Evolutionary conservation across 1,139 yeast species (phyloP).

Genomic region (Nematodospora anomalae): DNA sequence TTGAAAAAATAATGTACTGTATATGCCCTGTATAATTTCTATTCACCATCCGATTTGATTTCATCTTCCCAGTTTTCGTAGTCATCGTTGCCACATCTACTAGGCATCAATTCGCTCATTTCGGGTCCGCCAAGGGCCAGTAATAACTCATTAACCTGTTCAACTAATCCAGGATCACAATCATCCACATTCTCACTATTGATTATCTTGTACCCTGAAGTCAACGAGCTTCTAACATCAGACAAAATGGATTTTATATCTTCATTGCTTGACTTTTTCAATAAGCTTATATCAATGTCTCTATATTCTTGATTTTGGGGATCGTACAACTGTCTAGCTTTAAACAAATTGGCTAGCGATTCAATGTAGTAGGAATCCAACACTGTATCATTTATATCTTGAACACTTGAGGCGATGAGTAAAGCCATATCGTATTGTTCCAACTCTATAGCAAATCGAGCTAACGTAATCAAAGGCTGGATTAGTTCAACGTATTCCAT

Average conservation of each 20-base stretch:
- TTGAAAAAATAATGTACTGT: no score
- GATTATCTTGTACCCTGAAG: slow-evolving; percentile 54
- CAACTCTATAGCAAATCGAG: slow-evolving; percentile 76
- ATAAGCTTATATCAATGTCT: slow-evolving; percentile 37
- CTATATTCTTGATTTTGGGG: slow-evolving; percentile 44
- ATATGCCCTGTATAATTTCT: neutral
- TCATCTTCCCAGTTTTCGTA: slow-evolving; percentile 45
- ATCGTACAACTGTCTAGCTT: slow-evolving; percentile 44
- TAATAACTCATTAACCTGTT: slow-evolving; percentile 51
- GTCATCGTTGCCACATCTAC: slow-evolving; percentile 34
- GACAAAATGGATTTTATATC: slow-evolving; percentile 33
- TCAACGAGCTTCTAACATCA: slow-evolving; percentile 55
- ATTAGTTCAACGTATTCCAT: slow-evolving; percentile 61
- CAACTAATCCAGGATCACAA: slow-evolving; percentile 54
- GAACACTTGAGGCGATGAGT: slow-evolving; percentile 58
- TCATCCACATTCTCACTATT: slow-evolving; percentile 47
- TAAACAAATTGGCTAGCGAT: slow-evolving; percentile 69
- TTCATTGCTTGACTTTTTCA: slow-evolving; percentile 30
- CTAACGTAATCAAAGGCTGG: slow-evolving; percentile 67
- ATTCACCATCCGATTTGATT: slow-evolving; percentile 30
- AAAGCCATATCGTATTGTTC: slow-evolving; percentile 67
- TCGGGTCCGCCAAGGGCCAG: slow-evolving; percentile 60
- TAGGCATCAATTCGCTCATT: slow-evolving; percentile 48
- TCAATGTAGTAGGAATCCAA: slow-evolving; percentile 80
- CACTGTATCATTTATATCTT: slow-evolving; percentile 80